These are phyloP conservation scores for Lolium multiflorum DNA, from an alignment of 176 grass and related monocot species.

Conservation along the genomic window DNA sequence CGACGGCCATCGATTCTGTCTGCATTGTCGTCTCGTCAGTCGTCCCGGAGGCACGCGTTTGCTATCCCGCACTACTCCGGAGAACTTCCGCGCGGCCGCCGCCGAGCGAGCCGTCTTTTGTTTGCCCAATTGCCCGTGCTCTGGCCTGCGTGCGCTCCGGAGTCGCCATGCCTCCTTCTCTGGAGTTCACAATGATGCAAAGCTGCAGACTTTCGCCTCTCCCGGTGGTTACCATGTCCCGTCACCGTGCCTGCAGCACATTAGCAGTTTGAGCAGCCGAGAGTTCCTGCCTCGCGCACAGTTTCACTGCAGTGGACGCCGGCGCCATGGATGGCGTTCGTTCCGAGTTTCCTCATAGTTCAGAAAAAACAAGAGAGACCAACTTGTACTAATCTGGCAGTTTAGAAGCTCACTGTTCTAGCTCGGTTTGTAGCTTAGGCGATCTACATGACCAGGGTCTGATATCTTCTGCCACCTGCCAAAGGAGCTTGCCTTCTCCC, in stretches of 20 bases:
- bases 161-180: slow-evolving; percentile 4
- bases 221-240: background rate
- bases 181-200: slow-evolving; percentile 6
- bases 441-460: too few species aligned
- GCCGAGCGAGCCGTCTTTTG: background rate
- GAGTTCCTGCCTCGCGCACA: too few species aligned
- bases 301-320: slow-evolving; percentile 14
- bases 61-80: background rate
- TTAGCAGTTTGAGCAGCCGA: background rate
- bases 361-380: too few species aligned
- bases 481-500: too few species aligned
- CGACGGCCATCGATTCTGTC: background rate
- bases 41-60: background rate
- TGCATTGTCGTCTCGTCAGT: background rate
- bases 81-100: background rate
- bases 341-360: slow-evolving; percentile 28
- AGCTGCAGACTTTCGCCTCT: background rate
- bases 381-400: too few species aligned
- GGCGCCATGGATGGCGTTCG: background rate
- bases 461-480: too few species aligned
- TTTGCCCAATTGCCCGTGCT: background rate
- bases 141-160: background rate
- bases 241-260: slow-evolving; percentile 5
- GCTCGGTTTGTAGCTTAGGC: too few species aligned
- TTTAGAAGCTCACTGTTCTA: too few species aligned